Evolutionary conservation across 306 rosid species (phyloP), one percentile per base, ranked within the genome.

Genomic region (Lathyrus sativus): DNA sequence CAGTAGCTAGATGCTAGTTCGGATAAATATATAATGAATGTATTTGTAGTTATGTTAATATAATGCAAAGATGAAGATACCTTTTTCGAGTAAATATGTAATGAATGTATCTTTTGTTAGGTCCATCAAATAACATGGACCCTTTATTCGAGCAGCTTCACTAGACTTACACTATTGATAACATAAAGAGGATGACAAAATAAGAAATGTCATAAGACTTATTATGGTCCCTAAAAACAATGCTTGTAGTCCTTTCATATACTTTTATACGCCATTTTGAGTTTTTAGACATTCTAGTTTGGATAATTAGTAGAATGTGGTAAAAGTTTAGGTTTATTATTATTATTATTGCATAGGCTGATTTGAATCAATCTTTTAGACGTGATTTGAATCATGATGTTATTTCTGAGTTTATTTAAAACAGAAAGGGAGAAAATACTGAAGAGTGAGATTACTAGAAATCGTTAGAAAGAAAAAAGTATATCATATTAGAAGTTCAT

Each of bases 1-100:
- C 43, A 41, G 67, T 82, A 73, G 86, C 74, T 85, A 80, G 86
- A 81, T 53, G 86, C 74, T 85, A 80, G 86, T 79, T 53, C 61
- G 60, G 68, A 75, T 66, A 43, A 71, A 71, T 71, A 76, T 81
- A 74, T 77, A 70, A 51, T 77, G 75, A 68, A 56, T 80, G 77
- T 78, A 68, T 75, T 33, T 62, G 80, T 73, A 59, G 57, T 54
- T 72, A 54, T 66, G 69, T 74, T 70, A 29, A 62, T 71, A 78
- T 78, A 70, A 86, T 73, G 85, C 81, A 80, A 81, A 74, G 76
- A 79, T 77, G 84, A 87, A 62, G 67, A 62, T 80, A 60, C 72
- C 63, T 62, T 62, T 54, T 4, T 14, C 37, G 11, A 29, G 62
- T 56, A 56, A 56, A 56, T 56, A 56, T 56, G 62, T 56, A 55